A percentile compares a stretch with the other conserved stretches of the same genome.
These are phyloP conservation scores for Dicorynia guianensis DNA, from an alignment of 306 rosid genomes.

Conservation along the genomic window DNA sequence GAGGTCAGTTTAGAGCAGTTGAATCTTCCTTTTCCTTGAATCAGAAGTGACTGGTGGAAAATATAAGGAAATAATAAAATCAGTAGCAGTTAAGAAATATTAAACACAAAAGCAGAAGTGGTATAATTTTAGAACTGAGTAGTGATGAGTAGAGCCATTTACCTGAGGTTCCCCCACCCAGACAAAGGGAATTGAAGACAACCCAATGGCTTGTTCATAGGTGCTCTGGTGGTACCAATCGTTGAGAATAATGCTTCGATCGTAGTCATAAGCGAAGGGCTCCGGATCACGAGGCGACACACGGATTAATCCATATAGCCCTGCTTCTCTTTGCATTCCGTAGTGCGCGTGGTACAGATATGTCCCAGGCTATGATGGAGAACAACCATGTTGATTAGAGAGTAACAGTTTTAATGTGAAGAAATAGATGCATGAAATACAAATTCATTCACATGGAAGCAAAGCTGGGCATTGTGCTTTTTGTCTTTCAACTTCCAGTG, in stretches of 20 bases:
- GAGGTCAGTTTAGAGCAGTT: constrained; percentile 56
- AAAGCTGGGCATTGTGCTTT: background rate
- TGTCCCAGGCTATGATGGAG: constrained; percentile 70
- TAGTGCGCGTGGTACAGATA: constrained; percentile 88
- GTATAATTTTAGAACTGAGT: background rate
- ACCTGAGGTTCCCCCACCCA: constrained; percentile 93
- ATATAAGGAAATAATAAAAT: background rate
- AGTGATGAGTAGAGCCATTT: background rate
- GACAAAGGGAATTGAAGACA: constrained; percentile 54
- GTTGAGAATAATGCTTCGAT: constrained; percentile 74
- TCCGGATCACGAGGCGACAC: constrained; percentile 72
- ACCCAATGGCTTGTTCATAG: constrained; percentile 69
- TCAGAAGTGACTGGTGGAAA: constrained; percentile 68
- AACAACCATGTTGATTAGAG: constrained; percentile 22
- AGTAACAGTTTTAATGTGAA: background rate
- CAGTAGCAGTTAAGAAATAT: background rate
- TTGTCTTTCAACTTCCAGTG: background rate
- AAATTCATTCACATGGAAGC: background rate
- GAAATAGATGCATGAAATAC: background rate
- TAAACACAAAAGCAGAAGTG: background rate
- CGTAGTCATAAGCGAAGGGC: constrained; percentile 77
- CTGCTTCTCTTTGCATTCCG: constrained; percentile 95
- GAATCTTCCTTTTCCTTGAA: constrained; percentile 87
- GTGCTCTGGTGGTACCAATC: constrained; percentile 87
- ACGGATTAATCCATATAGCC: constrained; percentile 73